Conservation (phyloP, 768 basidiomycete species). For the Podaxis rugospora region DNA sequence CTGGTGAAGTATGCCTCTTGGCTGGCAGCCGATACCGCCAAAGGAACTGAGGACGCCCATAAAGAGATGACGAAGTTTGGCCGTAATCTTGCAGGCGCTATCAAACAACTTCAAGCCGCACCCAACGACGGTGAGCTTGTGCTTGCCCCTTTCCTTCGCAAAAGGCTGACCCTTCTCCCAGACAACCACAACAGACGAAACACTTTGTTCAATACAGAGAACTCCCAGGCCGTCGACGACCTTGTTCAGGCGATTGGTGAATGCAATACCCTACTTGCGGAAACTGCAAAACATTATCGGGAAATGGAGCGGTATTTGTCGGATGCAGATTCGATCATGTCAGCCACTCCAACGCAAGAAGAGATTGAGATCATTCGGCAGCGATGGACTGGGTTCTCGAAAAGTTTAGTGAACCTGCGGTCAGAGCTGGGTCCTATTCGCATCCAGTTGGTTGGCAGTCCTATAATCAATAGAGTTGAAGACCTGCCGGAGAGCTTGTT, state of each 20-base stretch:
- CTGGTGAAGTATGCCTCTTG: not conserved
- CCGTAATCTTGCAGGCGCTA: not conserved
- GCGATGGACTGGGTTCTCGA: not conserved
- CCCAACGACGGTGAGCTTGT: not conserved
- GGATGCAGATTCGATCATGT: not conserved
- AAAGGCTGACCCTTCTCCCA: not conserved
- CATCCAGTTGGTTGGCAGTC: not conserved
- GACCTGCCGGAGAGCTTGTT: not conserved
- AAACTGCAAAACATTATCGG: not conserved
- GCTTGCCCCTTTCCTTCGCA: not conserved
- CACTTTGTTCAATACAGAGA: not conserved
- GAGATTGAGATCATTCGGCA: not conserved
- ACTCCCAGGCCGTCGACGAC: not conserved
- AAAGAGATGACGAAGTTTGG: not conserved
- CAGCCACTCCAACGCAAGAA: not conserved
- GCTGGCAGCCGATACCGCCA: not conserved
- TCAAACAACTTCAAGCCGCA: not conserved
- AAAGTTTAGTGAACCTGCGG: not conserved
- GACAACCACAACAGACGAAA: not conserved
- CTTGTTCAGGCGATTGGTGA: not conserved
- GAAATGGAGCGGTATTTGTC: not conserved
- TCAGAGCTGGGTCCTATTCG: not conserved
- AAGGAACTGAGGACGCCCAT: not conserved
- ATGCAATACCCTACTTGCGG: not conserved
- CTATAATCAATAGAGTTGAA: not conserved